phyloP scores from a whole-genome alignment of 2,329 filamentous ascomycete species.

The Clonostachys solani region DNA sequence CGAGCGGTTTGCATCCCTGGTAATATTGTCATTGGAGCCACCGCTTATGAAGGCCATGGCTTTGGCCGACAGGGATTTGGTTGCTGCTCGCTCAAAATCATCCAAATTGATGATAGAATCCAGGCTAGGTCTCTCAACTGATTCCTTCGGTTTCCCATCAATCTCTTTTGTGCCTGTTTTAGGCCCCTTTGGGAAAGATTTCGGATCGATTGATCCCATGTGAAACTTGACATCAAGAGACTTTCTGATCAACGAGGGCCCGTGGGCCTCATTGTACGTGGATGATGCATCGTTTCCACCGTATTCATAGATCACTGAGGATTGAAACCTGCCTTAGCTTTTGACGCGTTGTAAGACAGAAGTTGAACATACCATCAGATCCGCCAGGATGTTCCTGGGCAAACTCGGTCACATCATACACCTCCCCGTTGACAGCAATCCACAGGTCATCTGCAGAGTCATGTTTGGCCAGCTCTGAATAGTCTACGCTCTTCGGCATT shows the following conservation, averaged over 20 bases:
- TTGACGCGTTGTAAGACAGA: neutral
- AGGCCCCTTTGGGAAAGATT: conserved; percentile 2
- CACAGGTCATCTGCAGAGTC: conserved; percentile 43
- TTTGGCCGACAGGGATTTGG: conserved; percentile 6
- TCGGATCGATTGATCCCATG: conserved; percentile 9
- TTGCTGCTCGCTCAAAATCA: conserved; percentile 15
- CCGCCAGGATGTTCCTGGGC: conserved; percentile 33
- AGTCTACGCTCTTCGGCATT: no score
- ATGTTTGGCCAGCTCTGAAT: neutral
- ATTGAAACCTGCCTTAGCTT: neutral
- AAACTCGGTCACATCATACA: conserved; percentile 68
- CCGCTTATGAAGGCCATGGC: conserved; percentile 14
- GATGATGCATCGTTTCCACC: conserved; percentile 15
- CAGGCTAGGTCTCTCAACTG: conserved; percentile 5
- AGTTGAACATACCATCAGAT: neutral
- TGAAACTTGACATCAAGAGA: conserved; percentile 5
- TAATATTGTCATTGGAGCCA: conserved; percentile 16
- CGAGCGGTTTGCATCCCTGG: conserved; percentile 10
- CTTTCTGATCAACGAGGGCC: conserved; percentile 11
- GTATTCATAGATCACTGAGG: conserved; percentile 13
- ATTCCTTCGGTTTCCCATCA: neutral
- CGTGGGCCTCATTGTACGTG: conserved; percentile 14
- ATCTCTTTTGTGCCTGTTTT: neutral
- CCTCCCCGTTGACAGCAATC: conserved; percentile 61
- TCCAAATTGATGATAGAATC: conserved; percentile 13